Evolutionary conservation across 805 yeast species (phyloP), one percentile per base, ranked within the genome.

Genomic region (Pichia rugopelliculosa): DNA sequence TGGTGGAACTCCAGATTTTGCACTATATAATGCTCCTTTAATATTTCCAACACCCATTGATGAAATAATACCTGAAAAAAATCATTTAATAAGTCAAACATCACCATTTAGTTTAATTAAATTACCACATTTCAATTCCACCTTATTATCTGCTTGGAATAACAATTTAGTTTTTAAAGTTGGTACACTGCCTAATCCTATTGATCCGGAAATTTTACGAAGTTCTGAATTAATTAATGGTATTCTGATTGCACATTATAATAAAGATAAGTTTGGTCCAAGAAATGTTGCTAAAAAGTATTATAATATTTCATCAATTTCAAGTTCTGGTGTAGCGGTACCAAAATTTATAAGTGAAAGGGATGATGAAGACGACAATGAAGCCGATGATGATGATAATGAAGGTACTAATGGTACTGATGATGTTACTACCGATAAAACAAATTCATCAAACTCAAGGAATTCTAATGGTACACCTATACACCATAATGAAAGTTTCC

Each of bases 81-180:
- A 49, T 47, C 56, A 50, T 21, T 60, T 65, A 1, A 38, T 73
- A 5, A 80, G 83, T 51, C 71, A 72, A 36, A 64, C 66, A 8
- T 66, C 71, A 13, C 89, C 96, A 0, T 70, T 91, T 48, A 82
- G 80, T 42, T 60, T 79, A 1, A 71, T 93, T 2, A 97, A 96
- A 10, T 68, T 93, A 77, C 98, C 99, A 0, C 87, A 82, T 57
- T 93, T 88, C 62, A 79, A 79, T 47, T 86, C 84, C 38, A 75
- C 75, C 46, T 72, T 93, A 17, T 69, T 90, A 9, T 88, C 96
- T 0, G 82, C 87, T 13, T 91, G 90, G 88, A 84, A 91, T 0
- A 59, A 73, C 1, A 81, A 82, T 37, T 62, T 73, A 51, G 70
- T 78, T 7, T 87, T 86, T 59, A 74, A 76, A 42, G 75, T 65